Evolutionary conservation across 192 early-diverging fungal species (phyloP).

Genomic region (Rhizophagus sp.): DNA sequence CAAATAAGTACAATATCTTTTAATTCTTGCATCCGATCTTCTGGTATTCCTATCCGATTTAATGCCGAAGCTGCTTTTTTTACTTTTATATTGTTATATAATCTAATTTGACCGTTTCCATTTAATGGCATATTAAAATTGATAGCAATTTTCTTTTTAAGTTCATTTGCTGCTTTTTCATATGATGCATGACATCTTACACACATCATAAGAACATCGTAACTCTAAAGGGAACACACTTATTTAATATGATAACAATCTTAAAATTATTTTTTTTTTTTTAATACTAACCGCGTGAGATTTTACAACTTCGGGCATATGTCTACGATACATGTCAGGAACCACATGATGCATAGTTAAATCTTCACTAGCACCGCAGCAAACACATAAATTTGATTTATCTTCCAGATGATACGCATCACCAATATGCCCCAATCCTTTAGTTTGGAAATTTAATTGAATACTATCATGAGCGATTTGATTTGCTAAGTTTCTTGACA

Average conservation of each 20-base stretch:
- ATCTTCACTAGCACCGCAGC: slow-evolving; percentile 27
- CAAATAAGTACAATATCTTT: background rate
- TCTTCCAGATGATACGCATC: slow-evolving; percentile 42
- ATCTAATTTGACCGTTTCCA: slow-evolving; percentile 36
- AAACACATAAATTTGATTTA: slow-evolving; percentile 37
- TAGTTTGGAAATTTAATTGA: slow-evolving; percentile 36
- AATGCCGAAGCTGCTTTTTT: slow-evolving; percentile 40
- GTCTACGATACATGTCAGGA: slow-evolving; percentile 44
- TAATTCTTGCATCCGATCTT: slow-evolving; percentile 5
- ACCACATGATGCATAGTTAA: slow-evolving; percentile 43
- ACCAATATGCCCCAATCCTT: slow-evolving; percentile 36
- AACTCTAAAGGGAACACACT: slow-evolving; percentile 30
- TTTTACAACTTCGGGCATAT: slow-evolving; percentile 40
- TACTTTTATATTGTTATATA: slow-evolving; percentile 23
- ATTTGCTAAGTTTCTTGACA: slow-evolving; percentile 33
- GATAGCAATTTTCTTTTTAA: slow-evolving; percentile 32
- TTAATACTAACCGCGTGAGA: slow-evolving; percentile 39
- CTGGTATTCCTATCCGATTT: background rate
- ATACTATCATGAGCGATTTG: slow-evolving; percentile 29
- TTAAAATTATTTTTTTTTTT: too few relatives aligned
- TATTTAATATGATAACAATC: too few relatives aligned
- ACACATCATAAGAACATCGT: slow-evolving; percentile 38
- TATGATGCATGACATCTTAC: slow-evolving; percentile 37
- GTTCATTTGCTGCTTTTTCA: slow-evolving; percentile 29
- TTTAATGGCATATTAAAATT: slow-evolving; percentile 36